A percentile compares a stretch with the other conserved stretches of the same genome.
These are phyloP conservation scores for Trichoderma arundinaceum DNA, from an alignment of 2,329 filamentous ascomycete species.

Conservation along the genomic window DNA sequence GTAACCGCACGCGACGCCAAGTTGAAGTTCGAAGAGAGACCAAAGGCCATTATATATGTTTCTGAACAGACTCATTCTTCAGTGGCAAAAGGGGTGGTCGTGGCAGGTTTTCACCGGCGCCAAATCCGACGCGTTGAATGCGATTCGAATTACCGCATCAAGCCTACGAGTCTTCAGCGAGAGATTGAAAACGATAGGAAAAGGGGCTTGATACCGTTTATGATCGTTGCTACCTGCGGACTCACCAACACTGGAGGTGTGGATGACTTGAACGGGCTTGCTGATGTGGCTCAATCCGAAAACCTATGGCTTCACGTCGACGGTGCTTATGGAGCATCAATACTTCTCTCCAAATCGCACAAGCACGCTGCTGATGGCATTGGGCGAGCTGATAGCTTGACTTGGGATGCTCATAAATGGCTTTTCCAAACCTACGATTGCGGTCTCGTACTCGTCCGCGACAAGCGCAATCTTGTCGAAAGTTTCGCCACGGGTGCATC, in stretches of 20 bases:
- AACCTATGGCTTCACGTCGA: slow-evolving; percentile 38
- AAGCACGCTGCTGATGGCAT: slow-evolving; percentile 31
- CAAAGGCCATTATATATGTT: slow-evolving; percentile 32
- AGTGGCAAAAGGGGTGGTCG: slow-evolving; percentile 31
- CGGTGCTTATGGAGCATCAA: slow-evolving; percentile 39
- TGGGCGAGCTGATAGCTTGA: slow-evolving; percentile 36
- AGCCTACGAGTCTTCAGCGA: slow-evolving; percentile 9
- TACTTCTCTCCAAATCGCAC: slow-evolving; percentile 33
- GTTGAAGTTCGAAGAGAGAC: slow-evolving; percentile 28
- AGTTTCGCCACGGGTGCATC: slow-evolving; percentile 38
- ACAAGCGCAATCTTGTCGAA: slow-evolving; percentile 33
- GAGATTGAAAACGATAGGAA: slow-evolving; percentile 29
- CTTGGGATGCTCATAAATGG: slow-evolving; percentile 42
- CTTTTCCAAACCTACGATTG: slow-evolving; percentile 40
- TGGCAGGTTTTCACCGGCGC: slow-evolving; percentile 30
- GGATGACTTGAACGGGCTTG: slow-evolving; percentile 31
- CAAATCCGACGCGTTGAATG: slow-evolving; percentile 30
- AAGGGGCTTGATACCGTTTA: slow-evolving; percentile 32
- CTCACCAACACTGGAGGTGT: slow-evolving; percentile 34
- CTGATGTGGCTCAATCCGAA: slow-evolving; percentile 29
- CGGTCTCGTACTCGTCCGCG: slow-evolving; percentile 36
- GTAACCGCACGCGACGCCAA: slow-evolving; percentile 35
- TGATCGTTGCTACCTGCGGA: slow-evolving; percentile 33
- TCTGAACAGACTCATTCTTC: slow-evolving; percentile 36
- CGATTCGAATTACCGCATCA: slow-evolving; percentile 28